These are phyloP conservation scores for Lentinula novae-zelandiae DNA, from an alignment of 1,284 basidiomycete species.

Conservation along the genomic window DNA sequence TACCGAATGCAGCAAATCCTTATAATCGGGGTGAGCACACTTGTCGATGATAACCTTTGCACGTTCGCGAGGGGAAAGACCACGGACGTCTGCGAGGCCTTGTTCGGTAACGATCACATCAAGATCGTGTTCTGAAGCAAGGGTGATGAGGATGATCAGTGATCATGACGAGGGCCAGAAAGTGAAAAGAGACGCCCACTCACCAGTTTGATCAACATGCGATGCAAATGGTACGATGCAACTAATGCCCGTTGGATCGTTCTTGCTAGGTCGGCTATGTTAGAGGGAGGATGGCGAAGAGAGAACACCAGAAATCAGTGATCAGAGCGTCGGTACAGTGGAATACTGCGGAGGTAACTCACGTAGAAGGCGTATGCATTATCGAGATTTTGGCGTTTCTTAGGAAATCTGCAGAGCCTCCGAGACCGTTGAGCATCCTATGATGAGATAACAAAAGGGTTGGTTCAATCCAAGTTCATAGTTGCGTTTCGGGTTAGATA, in stretches of 20 bases:
- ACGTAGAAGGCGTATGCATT: constrained; percentile 48
- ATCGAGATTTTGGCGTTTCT: constrained; percentile 49
- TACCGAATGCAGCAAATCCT: constrained; percentile 38
- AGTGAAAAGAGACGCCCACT: neutral
- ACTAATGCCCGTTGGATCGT: constrained; percentile 46
- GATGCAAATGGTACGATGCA: constrained; percentile 49
- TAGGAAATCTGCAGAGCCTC: constrained; percentile 48
- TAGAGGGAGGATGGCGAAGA: neutral
- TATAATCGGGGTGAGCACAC: constrained; percentile 48
- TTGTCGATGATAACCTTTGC: constrained; percentile 48
- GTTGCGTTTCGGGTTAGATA: neutral
- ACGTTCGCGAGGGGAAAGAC: constrained; percentile 43
- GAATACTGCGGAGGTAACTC: constrained; percentile 5
- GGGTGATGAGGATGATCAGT: neutral
- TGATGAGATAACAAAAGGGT: too few species aligned
- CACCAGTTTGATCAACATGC: constrained; percentile 48
- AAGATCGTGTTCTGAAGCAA: constrained; percentile 36
- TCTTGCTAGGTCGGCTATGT: constrained; percentile 37
- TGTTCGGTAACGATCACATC: constrained; percentile 45
- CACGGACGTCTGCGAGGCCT: constrained; percentile 48
- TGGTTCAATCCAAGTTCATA: too few species aligned
- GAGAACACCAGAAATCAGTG: neutral
- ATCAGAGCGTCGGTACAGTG: neutral
- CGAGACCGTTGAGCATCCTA: constrained; percentile 49
- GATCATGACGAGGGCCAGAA: neutral